Evolutionary conservation across 768 basidiomycete genomes (phyloP).

Genomic region (Rhodocollybia butyracea): DNA sequence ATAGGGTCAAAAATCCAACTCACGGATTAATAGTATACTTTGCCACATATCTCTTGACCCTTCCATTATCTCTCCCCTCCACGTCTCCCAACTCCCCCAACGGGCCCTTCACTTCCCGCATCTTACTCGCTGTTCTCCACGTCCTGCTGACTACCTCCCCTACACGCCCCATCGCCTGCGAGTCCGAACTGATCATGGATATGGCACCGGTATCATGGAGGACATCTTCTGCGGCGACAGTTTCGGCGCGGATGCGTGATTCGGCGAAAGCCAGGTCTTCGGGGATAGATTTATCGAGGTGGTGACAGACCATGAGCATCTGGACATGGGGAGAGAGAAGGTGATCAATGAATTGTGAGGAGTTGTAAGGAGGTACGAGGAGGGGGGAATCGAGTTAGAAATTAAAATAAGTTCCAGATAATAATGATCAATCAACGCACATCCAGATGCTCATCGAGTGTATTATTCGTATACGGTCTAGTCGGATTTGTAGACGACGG

Average conservation of each 20-base stretch:
- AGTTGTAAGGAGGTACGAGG: background rate
- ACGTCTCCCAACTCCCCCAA: constrained; percentile 66
- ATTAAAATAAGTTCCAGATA: too few species aligned
- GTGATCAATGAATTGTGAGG: background rate
- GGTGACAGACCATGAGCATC: constrained; percentile 99
- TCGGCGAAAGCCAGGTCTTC: constrained; percentile 97
- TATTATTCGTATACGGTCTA: constrained; percentile 86
- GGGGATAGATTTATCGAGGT: constrained; percentile 85
- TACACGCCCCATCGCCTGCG: constrained; percentile 98
- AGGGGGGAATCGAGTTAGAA: too few species aligned
- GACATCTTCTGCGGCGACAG: constrained; percentile 96
- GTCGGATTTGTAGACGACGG: constrained; percentile 98
- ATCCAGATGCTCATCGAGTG: constrained; percentile 95
- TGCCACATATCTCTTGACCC: constrained; percentile 92
- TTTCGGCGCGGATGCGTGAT: constrained; percentile 94
- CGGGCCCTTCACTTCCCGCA: constrained; percentile 78
- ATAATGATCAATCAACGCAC: too few species aligned
- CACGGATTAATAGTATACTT: constrained; percentile 99
- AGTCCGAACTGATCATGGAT: constrained; percentile 94
- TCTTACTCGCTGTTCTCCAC: constrained; percentile 97
- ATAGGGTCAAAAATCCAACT: constrained; percentile 26
- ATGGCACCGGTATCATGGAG: constrained; percentile 92
- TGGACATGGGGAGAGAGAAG: constrained; percentile 32
- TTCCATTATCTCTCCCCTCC: constrained; percentile 72
- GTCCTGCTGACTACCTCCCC: constrained; percentile 92